Evolutionary conservation across 169 alveolate species (phyloP), one percentile per base, ranked within the genome.

Genomic region (Cryptosporidium xiaoi): DNA sequence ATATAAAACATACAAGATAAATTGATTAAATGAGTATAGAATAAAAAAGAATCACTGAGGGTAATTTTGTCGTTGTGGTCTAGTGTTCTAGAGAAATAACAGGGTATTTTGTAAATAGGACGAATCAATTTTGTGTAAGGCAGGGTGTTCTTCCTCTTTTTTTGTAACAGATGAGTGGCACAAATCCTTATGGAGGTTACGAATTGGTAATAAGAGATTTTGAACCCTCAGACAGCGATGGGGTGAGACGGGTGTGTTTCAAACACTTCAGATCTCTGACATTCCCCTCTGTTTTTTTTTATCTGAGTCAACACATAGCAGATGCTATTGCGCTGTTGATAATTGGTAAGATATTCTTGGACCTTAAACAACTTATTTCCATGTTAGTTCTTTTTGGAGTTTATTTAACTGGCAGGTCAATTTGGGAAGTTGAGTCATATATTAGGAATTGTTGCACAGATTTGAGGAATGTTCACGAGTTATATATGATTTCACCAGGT

Each of bases 391-490:
- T 90, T 55, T 94, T 93, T 83, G 64, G 92, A 53, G 89, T 94
- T 46, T 94, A 94, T 83, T 92, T 95, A 64, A 92, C 91, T 71
- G 90, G 94, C 29, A 90, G 97, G 36, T 95, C 97, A 1, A 71
- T 94, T 13, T 92, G 90, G 68, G 97, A 95, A 82, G 92, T 95
- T 44, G 96, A 94, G 50, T 90, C 91, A 51, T 95, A 95, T 83
- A 95, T 95, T 65, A 84, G 94, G 66, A 84, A 94, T 40, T 91
- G 91, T 71, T 95, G 97, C 85, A 95, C 96, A 15, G 97, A 95
- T 71, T 90, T 95, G 66, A 94, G 93, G 20, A 93, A 92, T 62
- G 92, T 93, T 4, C 91, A 89, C 82, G 92, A 93, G 60, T 90
- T 96, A 33, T 95, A 94, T 71, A 92, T 93, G 66, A 92, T 89